These are phyloP conservation scores for Eragrostis curvula DNA, from an alignment of 176 grass and related monocot genomes.

Conservation along the genomic window DNA sequence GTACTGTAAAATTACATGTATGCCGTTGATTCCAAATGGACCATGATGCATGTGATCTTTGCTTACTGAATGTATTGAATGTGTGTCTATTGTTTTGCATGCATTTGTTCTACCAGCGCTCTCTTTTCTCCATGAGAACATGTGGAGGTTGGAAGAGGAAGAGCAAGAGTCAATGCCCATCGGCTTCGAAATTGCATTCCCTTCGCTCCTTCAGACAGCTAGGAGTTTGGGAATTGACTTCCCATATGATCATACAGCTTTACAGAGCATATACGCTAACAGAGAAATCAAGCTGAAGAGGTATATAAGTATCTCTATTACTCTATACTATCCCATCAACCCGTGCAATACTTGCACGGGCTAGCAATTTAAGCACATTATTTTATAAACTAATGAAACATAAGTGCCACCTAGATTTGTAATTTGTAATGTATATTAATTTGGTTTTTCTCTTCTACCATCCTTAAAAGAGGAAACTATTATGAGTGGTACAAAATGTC, in stretches of 20 bases:
- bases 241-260: slow-evolving; percentile 57
- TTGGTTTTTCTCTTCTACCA: too few relatives aligned
- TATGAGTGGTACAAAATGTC: too few relatives aligned
- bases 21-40: background rate
- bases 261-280: slow-evolving; percentile 63
- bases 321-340: too few relatives aligned
- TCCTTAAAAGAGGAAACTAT: too few relatives aligned
- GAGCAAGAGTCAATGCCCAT: slow-evolving; percentile 79
- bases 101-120: slow-evolving; percentile 45
- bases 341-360: too few relatives aligned
- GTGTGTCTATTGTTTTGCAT: background rate
- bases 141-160: slow-evolving; percentile 77
- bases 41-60: background rate
- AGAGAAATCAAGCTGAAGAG: slow-evolving; percentile 79
- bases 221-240: slow-evolving; percentile 58
- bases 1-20: slow-evolving; percentile 24
- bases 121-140: slow-evolving; percentile 65
- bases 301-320: slow-evolving; percentile 36
- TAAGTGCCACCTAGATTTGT: too few relatives aligned
- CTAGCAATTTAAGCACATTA: too few relatives aligned
- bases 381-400: too few relatives aligned
- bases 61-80: background rate
- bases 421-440: too few relatives aligned
- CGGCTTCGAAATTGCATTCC: slow-evolving; percentile 95
- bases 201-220: slow-evolving; percentile 78